Base-by-base conservation (phyloP, 768 basidiomycete genomes). In the Heimioporus sp. region DNA sequence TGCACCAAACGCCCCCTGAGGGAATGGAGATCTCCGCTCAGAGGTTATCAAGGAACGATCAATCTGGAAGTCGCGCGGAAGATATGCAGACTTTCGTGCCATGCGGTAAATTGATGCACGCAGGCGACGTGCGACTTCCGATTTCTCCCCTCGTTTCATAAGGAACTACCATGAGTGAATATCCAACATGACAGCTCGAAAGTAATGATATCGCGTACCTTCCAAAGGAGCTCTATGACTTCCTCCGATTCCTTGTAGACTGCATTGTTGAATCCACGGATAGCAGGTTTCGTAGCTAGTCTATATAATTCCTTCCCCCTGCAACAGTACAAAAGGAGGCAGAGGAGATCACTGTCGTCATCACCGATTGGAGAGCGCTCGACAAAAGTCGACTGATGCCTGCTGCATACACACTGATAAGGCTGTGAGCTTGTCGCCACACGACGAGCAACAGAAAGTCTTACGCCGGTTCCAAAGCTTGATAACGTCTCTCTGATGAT, bases 41-140 rank as follows among this genome's bases (percentile, higher is more conserved):
- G 36, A 24, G 3, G 46, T 44, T 24, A 53, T 41, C 15, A 42
- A 51, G 12, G 45, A 10, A 19, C 7, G 32, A 43, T 12, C 30
- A 16, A 65, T 67, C 17, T 12, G 43, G 10, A 65, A 17, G 20
- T 2, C 52, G 39, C 2, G 32, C 13, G 63, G 67, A 11, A 67
- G 46, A 41, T 67, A 53, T 19, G 53, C 57, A 6, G 52, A 67
- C 31, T 67, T 67, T 41, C 65, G 63, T 28, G 67, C 53, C 56
- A 69, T 54, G 32, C 67, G 65, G 15, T 66, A 62, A 30, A 65
- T 55, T 31, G 44, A 47, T 30, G 61, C 54, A 42, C 47, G 58
- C 30, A 65, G 51, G 24, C 52, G 66, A 46, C 36, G 52, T 15
- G 2, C 11, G 5, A 57, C 41, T 5, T 55, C 39, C 6, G 0